Evolutionary conservation across 225 moss, liverwort and hornwort species (phyloP), one percentile per base, ranked within the genome.

Genomic region (Pleurozium schreberi): DNA sequence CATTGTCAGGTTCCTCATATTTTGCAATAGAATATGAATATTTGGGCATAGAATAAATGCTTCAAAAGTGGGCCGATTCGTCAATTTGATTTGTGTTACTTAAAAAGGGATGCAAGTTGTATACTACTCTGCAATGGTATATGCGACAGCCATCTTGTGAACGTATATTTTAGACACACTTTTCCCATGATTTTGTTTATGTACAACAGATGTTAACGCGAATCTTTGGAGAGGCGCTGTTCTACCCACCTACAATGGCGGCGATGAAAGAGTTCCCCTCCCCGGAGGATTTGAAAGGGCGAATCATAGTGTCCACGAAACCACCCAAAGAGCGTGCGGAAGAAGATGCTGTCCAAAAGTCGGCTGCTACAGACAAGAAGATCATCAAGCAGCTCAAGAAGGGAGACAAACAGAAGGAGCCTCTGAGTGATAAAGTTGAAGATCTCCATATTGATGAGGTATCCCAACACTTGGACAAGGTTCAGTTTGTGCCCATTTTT

Each of bases 281-380:
- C 30, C 98, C 96, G 30, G 97, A 95, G 63, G 78, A 88, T 23
- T 80, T 97, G 83, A 96, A 92, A 89, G 74, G 94, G 43, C 86
- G 89, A 26, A 96, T 98, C 49, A 89, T 98, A 20, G 95, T 98
- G 63, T 98, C 97, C 25, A 98, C 98, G 12, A 98, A 98, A 77
- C 98, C 98, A 27, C 97, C 98, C 5, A 91, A 92, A 71, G 92
- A 92, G 50, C 33, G 18, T 6, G 36, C 59, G 50, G 94, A 96
- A 67, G 89, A 30, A 36, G 85, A 57, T 38, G 71, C 75, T 34
- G 78, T 31, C 40, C 42, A 50, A 14, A 75, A 84, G 13, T 18
- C 81, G 67, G 85, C 75, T 63, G 67, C 65, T 33, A 78, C 81
- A 34, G 70, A 89, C 5, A 58, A 70, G 74, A 81, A 45, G 52